Conservation (phyloP, 2,329 filamentous ascomycete species). For the Trichoderma koningiopsis region DNA sequence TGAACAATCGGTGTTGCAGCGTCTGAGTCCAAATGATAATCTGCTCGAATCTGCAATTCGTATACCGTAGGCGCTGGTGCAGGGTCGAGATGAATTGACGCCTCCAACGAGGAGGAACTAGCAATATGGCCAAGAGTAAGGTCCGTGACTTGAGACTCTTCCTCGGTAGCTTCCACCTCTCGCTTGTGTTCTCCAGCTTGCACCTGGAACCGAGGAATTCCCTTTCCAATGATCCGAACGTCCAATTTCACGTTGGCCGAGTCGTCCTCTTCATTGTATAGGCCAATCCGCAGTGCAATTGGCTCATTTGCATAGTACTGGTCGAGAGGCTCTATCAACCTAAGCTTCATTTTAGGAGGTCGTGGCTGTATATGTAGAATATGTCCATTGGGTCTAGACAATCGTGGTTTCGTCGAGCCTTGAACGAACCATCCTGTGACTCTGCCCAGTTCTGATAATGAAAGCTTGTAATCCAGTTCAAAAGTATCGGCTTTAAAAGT, state of each 20-base stretch:
- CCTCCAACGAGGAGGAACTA: slow-evolving; percentile 46
- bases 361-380: slow-evolving; percentile 77
- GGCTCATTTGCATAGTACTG: slow-evolving; percentile 86
- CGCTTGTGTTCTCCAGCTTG: slow-evolving; percentile 40
- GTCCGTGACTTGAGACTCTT: slow-evolving; percentile 48
- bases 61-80: slow-evolving; percentile 57
- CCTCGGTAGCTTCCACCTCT: slow-evolving; percentile 39
- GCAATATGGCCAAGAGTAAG: slow-evolving; percentile 52
- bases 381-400: slow-evolving; percentile 53
- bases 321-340: slow-evolving; percentile 60
- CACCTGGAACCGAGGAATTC: slow-evolving; percentile 51
- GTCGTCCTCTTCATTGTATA: slow-evolving; percentile 83
- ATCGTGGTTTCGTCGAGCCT: slow-evolving; percentile 46
- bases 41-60: slow-evolving; percentile 70
- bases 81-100: slow-evolving; percentile 54
- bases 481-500: slow-evolving; percentile 67
- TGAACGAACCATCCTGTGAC: slow-evolving; percentile 55
- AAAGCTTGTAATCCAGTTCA: slow-evolving; percentile 66
- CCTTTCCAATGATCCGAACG: slow-evolving; percentile 64
- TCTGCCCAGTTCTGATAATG: slow-evolving; percentile 47
- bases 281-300: slow-evolving; percentile 67
- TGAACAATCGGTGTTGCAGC: slow-evolving; percentile 79
- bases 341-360: slow-evolving; percentile 86
- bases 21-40: slow-evolving; percentile 80
- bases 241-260: slow-evolving; percentile 73